phyloP scores from a whole-genome alignment of 2,329 filamentous ascomycete genomes.

The Dryadomyces sulphureus region DNA sequence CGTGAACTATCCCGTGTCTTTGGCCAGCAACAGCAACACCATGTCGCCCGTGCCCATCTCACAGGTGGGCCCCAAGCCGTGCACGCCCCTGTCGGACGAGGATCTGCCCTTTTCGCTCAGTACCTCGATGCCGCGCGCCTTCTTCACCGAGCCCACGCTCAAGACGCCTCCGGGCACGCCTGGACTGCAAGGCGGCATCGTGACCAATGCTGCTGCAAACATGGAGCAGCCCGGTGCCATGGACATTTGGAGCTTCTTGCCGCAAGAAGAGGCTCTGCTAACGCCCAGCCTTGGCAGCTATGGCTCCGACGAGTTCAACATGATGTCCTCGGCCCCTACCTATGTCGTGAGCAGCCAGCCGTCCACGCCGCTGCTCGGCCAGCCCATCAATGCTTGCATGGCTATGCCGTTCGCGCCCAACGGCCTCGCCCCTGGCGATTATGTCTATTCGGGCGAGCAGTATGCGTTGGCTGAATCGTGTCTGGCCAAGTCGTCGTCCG shows the following conservation, averaged over 20 bases:
- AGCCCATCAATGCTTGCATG: constrained; percentile 28
- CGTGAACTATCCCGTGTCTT: constrained; percentile 18
- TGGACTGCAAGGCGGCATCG: neutral
- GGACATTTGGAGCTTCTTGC: constrained; percentile 17
- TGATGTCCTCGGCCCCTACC: constrained; percentile 23
- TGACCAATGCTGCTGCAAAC: neutral
- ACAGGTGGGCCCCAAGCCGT: neutral
- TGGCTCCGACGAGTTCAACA: constrained; percentile 28
- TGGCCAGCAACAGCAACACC: neutral
- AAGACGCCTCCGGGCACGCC: constrained; percentile 8
- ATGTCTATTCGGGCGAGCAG: constrained; percentile 34
- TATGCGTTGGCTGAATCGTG: constrained; percentile 19
- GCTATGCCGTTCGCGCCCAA: constrained; percentile 13
- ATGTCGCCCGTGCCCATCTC: neutral
- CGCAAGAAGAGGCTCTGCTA: constrained; percentile 32
- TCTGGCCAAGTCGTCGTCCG: constrained; percentile 22
- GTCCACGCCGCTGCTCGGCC: constrained; percentile 31
- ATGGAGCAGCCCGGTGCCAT: neutral
- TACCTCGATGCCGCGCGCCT: neutral
- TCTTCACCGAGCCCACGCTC: constrained; percentile 3
- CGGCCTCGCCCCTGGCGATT: constrained; percentile 26
- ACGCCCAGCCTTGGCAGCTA: constrained; percentile 31
- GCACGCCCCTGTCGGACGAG: constrained; percentile 4
- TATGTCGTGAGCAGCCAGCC: constrained; percentile 35
- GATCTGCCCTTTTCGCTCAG: constrained; percentile 1